These are phyloP conservation scores for Nitzschia sp. DNA, from an alignment of 108 stramenopile species.

Conservation along the genomic window DNA sequence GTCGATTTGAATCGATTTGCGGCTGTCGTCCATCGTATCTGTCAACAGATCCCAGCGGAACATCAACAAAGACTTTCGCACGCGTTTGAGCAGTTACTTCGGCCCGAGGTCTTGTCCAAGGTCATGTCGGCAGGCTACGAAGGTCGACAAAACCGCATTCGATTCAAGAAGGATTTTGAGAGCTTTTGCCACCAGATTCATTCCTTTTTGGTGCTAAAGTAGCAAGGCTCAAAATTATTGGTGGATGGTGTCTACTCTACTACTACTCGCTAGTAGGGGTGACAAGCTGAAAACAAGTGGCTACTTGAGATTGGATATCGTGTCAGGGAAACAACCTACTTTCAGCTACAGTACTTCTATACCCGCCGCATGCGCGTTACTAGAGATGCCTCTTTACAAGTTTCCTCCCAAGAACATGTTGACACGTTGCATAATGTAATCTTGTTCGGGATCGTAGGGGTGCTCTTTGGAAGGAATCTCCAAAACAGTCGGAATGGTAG, in stretches of 20 bases:
- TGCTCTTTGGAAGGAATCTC: slow-evolving; percentile 98
- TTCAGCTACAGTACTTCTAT: no score
- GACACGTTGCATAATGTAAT: slow-evolving; percentile 99
- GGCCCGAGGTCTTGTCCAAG: slow-evolving; percentile 65
- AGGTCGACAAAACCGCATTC: slow-evolving; percentile 67
- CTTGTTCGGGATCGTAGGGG: slow-evolving; percentile 97
- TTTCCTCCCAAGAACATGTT: slow-evolving; percentile 92
- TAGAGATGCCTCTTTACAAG: slow-evolving; percentile 22
- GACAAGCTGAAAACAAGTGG: no score
- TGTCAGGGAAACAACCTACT: no score
- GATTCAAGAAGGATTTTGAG: slow-evolving; percentile 79
- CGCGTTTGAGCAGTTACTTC: slow-evolving; percentile 65
- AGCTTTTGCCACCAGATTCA: slow-evolving; percentile 78
- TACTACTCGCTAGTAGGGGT: no score
- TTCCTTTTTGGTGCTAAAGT: slow-evolving; percentile 69
- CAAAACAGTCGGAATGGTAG: slow-evolving; percentile 96
- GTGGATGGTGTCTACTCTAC: no score
- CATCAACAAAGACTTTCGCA: slow-evolving; percentile 58
- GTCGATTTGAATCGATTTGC: slow-evolving; percentile 65
- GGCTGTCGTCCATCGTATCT: slow-evolving; percentile 56
- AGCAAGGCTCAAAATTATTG: slow-evolving; percentile 7
- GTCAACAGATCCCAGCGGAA: slow-evolving; percentile 50
- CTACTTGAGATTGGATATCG: no score
- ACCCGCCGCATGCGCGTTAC: no score
- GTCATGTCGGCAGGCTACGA: slow-evolving; percentile 57